A percentile compares a stretch with the other conserved stretches of the same genome.
Conservation (phyloP, 805 yeast species). For the Kazachstania bromeliacearum region DNA sequence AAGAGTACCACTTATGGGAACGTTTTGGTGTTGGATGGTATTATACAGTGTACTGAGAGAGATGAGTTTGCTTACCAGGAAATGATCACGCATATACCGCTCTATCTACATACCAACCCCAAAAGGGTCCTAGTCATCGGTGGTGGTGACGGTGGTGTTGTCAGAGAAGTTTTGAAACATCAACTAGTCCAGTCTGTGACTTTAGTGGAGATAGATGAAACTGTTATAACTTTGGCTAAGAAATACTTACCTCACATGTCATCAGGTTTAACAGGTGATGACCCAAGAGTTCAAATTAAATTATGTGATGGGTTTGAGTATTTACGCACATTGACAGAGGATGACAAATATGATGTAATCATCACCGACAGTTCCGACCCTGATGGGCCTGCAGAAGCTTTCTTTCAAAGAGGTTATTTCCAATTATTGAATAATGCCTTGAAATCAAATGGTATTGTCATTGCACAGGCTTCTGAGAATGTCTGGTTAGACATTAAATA, state of each 20-base stretch:
- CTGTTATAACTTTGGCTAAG: constrained; percentile 63
- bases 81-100: constrained; percentile 75
- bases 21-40: constrained; percentile 82
- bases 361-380: constrained; percentile 93
- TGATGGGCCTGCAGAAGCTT: constrained; percentile 89
- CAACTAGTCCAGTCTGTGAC: constrained; percentile 52
- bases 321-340: constrained; percentile 33
- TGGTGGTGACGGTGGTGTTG: constrained; percentile 94
- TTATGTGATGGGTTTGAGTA: constrained; percentile 80
- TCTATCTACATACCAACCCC: constrained; percentile 70
- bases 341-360: constrained; percentile 60
- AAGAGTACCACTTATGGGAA: constrained; percentile 71
- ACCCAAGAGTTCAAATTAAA: constrained; percentile 56
- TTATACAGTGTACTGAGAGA: constrained; percentile 81
- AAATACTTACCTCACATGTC: constrained; percentile 76
- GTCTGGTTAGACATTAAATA: constrained; percentile 62
- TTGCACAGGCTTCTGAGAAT: constrained; percentile 71
- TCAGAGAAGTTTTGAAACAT: constrained; percentile 80
- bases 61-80: constrained; percentile 95
- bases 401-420: constrained; percentile 73
- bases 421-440: constrained; percentile 55
- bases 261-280: constrained; percentile 39
- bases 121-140: constrained; percentile 77
- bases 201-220: constrained; percentile 82
- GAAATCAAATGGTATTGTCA: constrained; percentile 51